Evolutionary conservation across 192 early-diverging fungal species (phyloP), one percentile per base, ranked within the genome.

Genomic region (Chytriomyces confervae): DNA sequence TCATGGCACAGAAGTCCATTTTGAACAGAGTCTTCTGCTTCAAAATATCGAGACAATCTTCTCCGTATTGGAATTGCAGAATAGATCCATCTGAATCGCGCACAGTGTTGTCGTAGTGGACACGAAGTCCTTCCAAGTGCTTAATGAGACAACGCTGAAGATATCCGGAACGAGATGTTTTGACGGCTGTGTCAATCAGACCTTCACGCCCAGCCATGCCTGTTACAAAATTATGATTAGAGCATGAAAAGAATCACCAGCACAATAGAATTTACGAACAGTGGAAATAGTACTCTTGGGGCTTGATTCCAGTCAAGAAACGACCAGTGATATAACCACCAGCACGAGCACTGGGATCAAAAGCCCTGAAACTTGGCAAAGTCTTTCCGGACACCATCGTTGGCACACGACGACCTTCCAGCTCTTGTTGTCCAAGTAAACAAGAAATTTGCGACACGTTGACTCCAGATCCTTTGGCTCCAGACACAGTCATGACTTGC

Each of bases 131-230:
- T 88, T 99, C 98, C 81, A 99, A 82, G 76, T 97, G 96, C 89
- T 99, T 99, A 81, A 99, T 97, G 74, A 99, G 89, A 88, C 98
- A 98, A 80, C 98, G 94, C 84, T 99, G 98, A 73, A 99, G 84
- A 81, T 99, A 99, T 46, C 98, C 98, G 16, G 98, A 98, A 74
- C 95, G 92, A 61, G 97, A 96, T 0, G 98, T 99, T 87, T 99
- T 99, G 82, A 99, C 98, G 72, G 98, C 98, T 7, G 98, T 99
- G 88, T 99, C 98, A 70, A 99, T 98, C n/a, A 99, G 86, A 73
- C 98, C 98, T 89, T 99, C 98, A 84, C 98, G 94, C 79, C 98
- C 98, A 72, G 97, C 97, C 98, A 99, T 99, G 79, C 95, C 71
- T 72, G 53, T 27, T 11, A 16, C 11, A 65, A 5, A 61, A 18